A percentile compares a stretch with the other conserved stretches of the same genome.
Conservation (phyloP, 2,329 filamentous ascomycete species). For the Aureobasidium pullulans region DNA sequence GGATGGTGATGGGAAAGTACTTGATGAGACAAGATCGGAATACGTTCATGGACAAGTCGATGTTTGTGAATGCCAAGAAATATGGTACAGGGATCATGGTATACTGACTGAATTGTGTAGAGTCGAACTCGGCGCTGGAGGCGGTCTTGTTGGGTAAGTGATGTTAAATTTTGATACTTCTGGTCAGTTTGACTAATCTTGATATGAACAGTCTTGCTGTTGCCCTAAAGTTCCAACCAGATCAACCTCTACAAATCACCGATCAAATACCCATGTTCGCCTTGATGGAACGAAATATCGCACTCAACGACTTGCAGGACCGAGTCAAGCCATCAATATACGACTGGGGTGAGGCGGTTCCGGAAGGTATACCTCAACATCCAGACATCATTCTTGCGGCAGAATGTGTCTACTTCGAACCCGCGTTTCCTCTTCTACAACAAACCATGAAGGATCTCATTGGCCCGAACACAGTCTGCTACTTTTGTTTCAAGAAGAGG, state of each 20-base stretch:
- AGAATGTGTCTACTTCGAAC: constrained; percentile 96
- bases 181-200: background rate
- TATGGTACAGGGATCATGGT: background rate
- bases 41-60: constrained; percentile 58
- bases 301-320: constrained; percentile 63
- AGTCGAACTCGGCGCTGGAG: constrained; percentile 85
- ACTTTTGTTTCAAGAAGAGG: constrained; percentile 93
- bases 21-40: constrained; percentile 66
- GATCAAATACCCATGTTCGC: constrained; percentile 81
- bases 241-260: constrained; percentile 64
- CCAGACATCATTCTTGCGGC: constrained; percentile 86
- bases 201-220: constrained; percentile 44
- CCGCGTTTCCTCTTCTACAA: constrained; percentile 81
- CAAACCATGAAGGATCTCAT: constrained; percentile 70
- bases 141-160: constrained; percentile 66
- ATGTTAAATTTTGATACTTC: background rate
- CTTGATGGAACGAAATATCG: constrained; percentile 80
- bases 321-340: constrained; percentile 62
- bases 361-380: constrained; percentile 40
- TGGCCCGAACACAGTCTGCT: constrained; percentile 56
- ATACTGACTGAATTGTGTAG: constrained; percentile 37
- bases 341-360: constrained; percentile 59
- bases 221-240: constrained; percentile 48
- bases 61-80: constrained; percentile 50
- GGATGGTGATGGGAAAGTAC: constrained; percentile 80